phyloP scores from a whole-genome alignment of 306 rosid genomes.

The Clitoria ternatea region DNA sequence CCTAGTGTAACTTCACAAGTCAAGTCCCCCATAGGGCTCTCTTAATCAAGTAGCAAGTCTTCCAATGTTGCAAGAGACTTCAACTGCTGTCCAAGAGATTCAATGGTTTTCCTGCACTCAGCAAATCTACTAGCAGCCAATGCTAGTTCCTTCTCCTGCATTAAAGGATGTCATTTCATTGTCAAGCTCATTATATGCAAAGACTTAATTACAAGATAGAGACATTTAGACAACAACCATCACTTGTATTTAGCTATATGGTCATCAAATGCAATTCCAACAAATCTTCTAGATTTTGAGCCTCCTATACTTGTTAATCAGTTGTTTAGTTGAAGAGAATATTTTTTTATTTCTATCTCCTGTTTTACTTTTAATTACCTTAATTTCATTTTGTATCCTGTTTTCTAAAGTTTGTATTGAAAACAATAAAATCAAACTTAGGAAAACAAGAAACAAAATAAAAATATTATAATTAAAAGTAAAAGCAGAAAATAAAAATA shows the following conservation, averaged over 20 bases:
- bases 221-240: not conserved
- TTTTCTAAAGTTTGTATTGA: too few relatives aligned
- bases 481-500: too few relatives aligned
- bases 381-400: too few relatives aligned
- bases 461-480: too few relatives aligned
- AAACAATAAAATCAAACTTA: too few relatives aligned
- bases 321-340: too few relatives aligned
- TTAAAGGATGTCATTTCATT: slow-evolving; percentile 14
- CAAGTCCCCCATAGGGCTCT: slow-evolving; percentile 30
- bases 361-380: too few relatives aligned
- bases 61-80: slow-evolving; percentile 67
- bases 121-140: slow-evolving; percentile 68
- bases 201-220: not conserved
- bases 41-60: slow-evolving; percentile 56
- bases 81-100: slow-evolving; percentile 64
- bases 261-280: slow-evolving; percentile 2
- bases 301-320: not conserved
- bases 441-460: too few relatives aligned
- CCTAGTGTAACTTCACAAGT: slow-evolving; percentile 10
- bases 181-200: not conserved
- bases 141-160: slow-evolving; percentile 67
- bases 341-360: too few relatives aligned
- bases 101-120: slow-evolving; percentile 76
- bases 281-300: not conserved
- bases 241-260: not conserved